A percentile compares a stretch with the other conserved stretches of the same genome.
Evolutionary conservation across 352 stramenopile species (phyloP).

Genomic region (Globisporangium paroecandrum): DNA sequence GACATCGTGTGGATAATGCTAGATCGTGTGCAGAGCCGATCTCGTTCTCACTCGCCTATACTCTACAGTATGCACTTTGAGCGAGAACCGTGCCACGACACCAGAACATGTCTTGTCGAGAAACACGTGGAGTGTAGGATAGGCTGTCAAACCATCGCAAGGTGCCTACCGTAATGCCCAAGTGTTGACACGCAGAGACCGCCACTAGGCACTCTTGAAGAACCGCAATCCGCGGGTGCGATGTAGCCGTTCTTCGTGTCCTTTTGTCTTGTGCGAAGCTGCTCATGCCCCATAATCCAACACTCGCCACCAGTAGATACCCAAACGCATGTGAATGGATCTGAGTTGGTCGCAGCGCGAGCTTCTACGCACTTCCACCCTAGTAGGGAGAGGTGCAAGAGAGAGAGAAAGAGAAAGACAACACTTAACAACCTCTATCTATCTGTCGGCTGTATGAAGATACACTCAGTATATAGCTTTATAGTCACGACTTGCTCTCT

Average conservation of each 20-base stretch:
- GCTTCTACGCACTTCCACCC: constrained; percentile 7
- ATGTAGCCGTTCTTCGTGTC: neutral
- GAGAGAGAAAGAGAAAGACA: no score
- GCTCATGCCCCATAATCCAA: neutral
- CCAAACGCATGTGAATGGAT: constrained; percentile 2
- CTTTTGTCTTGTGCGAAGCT: neutral
- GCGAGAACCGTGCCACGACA: neutral
- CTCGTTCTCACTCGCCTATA: neutral
- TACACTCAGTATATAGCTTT: neutral
- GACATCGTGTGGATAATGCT: neutral
- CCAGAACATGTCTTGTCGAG: neutral
- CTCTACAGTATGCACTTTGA: neutral
- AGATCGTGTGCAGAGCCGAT: neutral
- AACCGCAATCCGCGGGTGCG: neutral
- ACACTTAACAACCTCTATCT: no score
- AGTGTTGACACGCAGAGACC: neutral
- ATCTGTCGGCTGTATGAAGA: no score
- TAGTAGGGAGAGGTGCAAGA: neutral
- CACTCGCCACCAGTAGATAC: neutral
- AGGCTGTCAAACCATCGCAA: neutral
- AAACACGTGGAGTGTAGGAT: neutral
- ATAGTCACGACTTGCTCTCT: no score
- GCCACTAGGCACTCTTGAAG: constrained; percentile 5
- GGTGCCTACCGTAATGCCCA: neutral
- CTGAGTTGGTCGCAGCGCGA: constrained; percentile 5